Evolutionary conservation across 352 stramenopile genomes (phyloP).

Genomic region (Hyaloperonospora brassicae): DNA sequence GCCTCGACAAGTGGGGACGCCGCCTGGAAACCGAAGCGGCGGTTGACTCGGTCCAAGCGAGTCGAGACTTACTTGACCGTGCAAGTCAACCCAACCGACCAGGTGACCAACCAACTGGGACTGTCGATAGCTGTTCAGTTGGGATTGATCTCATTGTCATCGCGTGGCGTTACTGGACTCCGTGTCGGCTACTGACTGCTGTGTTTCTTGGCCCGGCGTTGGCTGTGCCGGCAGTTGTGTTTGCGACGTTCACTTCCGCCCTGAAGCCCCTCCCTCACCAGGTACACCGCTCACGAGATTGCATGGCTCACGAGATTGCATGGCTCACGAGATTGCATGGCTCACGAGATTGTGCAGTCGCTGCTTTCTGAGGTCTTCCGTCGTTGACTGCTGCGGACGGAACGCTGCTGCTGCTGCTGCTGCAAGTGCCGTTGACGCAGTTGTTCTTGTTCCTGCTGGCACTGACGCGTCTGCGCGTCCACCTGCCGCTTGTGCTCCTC

Average conservation of each 20-base stretch:
- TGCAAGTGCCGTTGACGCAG: slow-evolving; percentile 21
- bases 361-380: slow-evolving; percentile 14
- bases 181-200: too few species aligned
- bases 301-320: slow-evolving; percentile 31
- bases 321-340: too few species aligned
- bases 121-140: slow-evolving; percentile 17
- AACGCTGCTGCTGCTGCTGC: slow-evolving; percentile 24
- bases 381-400: slow-evolving; percentile 8
- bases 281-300: too few species aligned
- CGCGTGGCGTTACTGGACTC: slow-evolving; percentile 3
- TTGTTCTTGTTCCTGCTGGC: slow-evolving; percentile 30
- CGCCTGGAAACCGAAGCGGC: slow-evolving; percentile 33
- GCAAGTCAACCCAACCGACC: background rate
- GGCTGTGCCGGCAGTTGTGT: background rate
- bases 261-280: too few species aligned
- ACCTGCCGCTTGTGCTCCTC: slow-evolving; percentile 56
- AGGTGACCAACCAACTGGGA: background rate
- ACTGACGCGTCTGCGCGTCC: slow-evolving; percentile 32
- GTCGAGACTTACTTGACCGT: slow-evolving; percentile 54
- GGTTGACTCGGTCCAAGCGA: slow-evolving; percentile 18
- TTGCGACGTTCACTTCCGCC: background rate
- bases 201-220: background rate
- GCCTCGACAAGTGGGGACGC: slow-evolving; percentile 41
- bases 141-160: slow-evolving; percentile 24
- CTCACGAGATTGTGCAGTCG: slow-evolving; percentile 53